Conservation (phyloP, 2,329 filamentous ascomycete genomes). For the Hirsutella rhossiliensis region DNA sequence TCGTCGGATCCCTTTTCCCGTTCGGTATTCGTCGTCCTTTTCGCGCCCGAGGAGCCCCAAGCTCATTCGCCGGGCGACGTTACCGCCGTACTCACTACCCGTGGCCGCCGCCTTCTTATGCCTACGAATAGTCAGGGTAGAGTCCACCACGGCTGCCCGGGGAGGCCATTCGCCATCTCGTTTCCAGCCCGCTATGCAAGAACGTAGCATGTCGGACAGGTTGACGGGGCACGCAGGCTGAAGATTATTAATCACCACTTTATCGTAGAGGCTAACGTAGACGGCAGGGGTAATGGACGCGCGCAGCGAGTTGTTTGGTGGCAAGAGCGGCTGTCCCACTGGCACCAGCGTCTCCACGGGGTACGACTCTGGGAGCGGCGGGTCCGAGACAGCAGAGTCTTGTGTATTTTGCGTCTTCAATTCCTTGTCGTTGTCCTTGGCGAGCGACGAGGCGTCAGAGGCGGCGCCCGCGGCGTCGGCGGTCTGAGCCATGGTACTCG, state of each 20-base stretch:
- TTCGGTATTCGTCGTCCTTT: conserved; percentile 18
- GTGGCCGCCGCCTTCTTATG: conserved; percentile 21
- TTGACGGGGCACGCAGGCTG: conserved; percentile 85
- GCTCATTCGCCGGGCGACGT: conserved; percentile 30
- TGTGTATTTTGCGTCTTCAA: conserved; percentile 19
- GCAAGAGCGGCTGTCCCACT: conserved; percentile 60
- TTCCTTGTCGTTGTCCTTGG: conserved; percentile 22
- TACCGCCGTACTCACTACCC: conserved; percentile 13
- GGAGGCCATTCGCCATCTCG: conserved; percentile 85
- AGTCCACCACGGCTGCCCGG: conserved; percentile 30
- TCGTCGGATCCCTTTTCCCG: conserved; percentile 28
- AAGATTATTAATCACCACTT: conserved; percentile 68
- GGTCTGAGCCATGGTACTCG: conserved; percentile 10
- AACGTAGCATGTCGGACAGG: conserved; percentile 64
- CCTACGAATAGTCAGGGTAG: conserved; percentile 23
- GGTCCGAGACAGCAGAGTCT: conserved; percentile 18
- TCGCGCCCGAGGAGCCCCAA: conserved; percentile 33
- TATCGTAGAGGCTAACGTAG: conserved; percentile 79
- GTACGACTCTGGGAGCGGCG: conserved; percentile 16
- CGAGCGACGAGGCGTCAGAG: conserved; percentile 30
- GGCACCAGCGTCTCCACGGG: conserved; percentile 57
- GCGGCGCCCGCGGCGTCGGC: conserved; percentile 22
- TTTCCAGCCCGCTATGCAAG: conserved; percentile 86
- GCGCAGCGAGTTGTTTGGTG: conserved; percentile 63
- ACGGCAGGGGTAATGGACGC: conserved; percentile 60